Evolutionary conservation across 495 filamentous ascomycete species (phyloP).

Genomic region (Aspergillus nanangensis): DNA sequence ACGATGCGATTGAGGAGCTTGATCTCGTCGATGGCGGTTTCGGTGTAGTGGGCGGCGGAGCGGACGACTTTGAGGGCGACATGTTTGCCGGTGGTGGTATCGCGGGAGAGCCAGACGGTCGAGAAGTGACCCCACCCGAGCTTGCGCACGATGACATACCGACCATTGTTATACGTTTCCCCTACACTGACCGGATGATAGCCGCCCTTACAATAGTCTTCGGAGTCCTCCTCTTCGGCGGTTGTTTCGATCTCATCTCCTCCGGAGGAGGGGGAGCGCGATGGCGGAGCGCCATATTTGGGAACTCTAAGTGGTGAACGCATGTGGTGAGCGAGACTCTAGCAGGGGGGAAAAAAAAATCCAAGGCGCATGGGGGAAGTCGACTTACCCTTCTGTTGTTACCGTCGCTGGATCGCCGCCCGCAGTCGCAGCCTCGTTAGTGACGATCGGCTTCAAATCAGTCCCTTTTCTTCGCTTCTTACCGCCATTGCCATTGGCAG

Average conservation of each 20-base stretch:
- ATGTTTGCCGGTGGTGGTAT: slow-evolving; percentile 88
- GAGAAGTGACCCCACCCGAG: slow-evolving; percentile 99
- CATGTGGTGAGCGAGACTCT: too few relatives aligned
- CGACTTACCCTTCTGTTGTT: slow-evolving; percentile 51
- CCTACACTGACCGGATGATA: slow-evolving; percentile 93
- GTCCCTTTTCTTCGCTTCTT: slow-evolving; percentile 87
- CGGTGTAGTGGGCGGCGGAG: slow-evolving; percentile 96
- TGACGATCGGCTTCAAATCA: slow-evolving; percentile 86
- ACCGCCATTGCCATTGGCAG: slow-evolving; percentile 59
- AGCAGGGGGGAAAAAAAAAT: too few relatives aligned
- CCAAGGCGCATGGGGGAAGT: neutral
- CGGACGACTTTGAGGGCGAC: slow-evolving; percentile 97
- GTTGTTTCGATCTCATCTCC: slow-evolving; percentile 88
- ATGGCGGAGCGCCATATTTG: slow-evolving; percentile 44
- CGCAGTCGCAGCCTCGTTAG: slow-evolving; percentile 57
- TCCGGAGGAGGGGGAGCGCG: slow-evolving; percentile 78
- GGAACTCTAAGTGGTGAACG: slow-evolving; percentile 39
- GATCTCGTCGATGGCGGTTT: slow-evolving; percentile 98
- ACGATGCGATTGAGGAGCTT: slow-evolving; percentile 96
- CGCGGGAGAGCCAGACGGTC: slow-evolving; percentile 93
- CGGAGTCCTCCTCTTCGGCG: slow-evolving; percentile 96
- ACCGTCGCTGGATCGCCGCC: slow-evolving; percentile 30
- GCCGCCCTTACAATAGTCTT: slow-evolving; percentile 98
- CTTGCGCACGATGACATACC: slow-evolving; percentile 94
- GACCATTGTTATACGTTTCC: slow-evolving; percentile 95